Percentiles rank a stretch among this genome's conserved stretches.
phyloP scores from a whole-genome alignment of 768 basidiomycete genomes.

The Mycena leptocephala region DNA sequence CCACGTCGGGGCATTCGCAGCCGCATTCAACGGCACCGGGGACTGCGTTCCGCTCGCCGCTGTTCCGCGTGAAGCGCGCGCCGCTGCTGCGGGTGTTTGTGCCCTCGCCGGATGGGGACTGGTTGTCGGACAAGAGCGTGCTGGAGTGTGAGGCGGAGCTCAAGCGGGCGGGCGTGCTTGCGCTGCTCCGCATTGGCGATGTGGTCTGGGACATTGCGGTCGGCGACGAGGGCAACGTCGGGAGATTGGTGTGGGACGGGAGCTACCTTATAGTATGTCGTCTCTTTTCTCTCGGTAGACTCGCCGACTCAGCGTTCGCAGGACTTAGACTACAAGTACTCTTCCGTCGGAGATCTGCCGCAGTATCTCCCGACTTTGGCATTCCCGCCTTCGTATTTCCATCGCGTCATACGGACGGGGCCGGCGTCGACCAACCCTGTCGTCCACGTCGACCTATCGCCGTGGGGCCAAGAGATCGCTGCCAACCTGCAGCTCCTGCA shows the following conservation, averaged over 20 bases:
- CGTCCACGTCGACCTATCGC: slow-evolving; percentile 80
- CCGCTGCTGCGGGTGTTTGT: slow-evolving; percentile 88
- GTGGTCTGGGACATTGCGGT: slow-evolving; percentile 92
- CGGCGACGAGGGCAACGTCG: slow-evolving; percentile 89
- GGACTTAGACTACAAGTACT: slow-evolving; percentile 92
- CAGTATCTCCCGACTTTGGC: slow-evolving; percentile 86
- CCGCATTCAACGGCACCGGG: slow-evolving; percentile 19
- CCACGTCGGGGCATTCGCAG: slow-evolving; percentile 59
- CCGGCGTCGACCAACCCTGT: slow-evolving; percentile 71
- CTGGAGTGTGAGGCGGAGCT: slow-evolving; percentile 89
- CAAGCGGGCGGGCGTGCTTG: slow-evolving; percentile 75
- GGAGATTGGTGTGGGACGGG: slow-evolving; percentile 92
- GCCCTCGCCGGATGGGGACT: slow-evolving; percentile 89
- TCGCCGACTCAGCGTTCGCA: slow-evolving; percentile 46
- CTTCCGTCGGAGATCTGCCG: slow-evolving; percentile 82
- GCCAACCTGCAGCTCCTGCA: slow-evolving; percentile 83
- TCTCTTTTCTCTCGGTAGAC: slow-evolving; percentile 31
- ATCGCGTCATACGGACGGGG: slow-evolving; percentile 84
- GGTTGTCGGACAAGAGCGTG: slow-evolving; percentile 88
- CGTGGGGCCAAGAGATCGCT: slow-evolving; percentile 87
- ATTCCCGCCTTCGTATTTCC: slow-evolving; percentile 92
- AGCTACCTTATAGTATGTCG: slow-evolving; percentile 83
- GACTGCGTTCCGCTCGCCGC: slow-evolving; percentile 73
- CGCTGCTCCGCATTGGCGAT: slow-evolving; percentile 81
- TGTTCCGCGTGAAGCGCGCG: slow-evolving; percentile 81